Conservation (phyloP, 2,329 filamentous ascomycete species). For the Davidsoniella neocaledoniae region DNA sequence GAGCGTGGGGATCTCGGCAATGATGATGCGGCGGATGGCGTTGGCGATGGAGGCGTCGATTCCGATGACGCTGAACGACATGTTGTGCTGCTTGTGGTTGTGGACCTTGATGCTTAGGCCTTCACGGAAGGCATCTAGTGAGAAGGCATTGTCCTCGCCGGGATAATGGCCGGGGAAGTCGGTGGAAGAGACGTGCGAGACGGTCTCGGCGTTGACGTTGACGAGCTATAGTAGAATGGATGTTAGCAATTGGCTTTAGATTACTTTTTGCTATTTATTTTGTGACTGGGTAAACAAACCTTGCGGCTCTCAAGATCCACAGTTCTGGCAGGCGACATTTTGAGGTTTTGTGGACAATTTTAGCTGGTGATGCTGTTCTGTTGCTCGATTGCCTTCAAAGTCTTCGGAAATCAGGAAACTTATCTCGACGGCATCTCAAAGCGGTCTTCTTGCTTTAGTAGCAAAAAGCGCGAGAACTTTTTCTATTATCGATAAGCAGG, state of each 20-base stretch:
- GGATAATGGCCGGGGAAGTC: constrained; percentile 87
- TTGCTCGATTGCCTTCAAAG: neutral
- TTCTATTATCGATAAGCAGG: constrained; percentile 9
- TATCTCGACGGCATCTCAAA: neutral
- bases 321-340: constrained; percentile 31
- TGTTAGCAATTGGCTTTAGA: neutral
- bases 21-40: constrained; percentile 88
- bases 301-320: constrained; percentile 46
- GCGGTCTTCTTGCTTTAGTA: neutral
- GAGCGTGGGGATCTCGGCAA: constrained; percentile 84
- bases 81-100: constrained; percentile 58
- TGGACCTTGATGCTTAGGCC: constrained; percentile 67
- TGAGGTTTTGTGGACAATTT: neutral
- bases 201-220: constrained; percentile 74
- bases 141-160: constrained; percentile 72
- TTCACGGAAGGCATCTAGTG: constrained; percentile 53
- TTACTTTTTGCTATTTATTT: neutral
- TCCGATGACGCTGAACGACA: constrained; percentile 81
- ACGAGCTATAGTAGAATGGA: constrained; percentile 44
- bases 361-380: neutral
- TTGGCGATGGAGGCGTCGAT: constrained; percentile 89
- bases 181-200: constrained; percentile 73
- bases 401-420: neutral
- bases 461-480: too few species aligned
- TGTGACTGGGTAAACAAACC: constrained; percentile 21